Base-by-base conservation (phyloP, 2,329 filamentous ascomycete species). In the Volutella citrinella region DNA sequence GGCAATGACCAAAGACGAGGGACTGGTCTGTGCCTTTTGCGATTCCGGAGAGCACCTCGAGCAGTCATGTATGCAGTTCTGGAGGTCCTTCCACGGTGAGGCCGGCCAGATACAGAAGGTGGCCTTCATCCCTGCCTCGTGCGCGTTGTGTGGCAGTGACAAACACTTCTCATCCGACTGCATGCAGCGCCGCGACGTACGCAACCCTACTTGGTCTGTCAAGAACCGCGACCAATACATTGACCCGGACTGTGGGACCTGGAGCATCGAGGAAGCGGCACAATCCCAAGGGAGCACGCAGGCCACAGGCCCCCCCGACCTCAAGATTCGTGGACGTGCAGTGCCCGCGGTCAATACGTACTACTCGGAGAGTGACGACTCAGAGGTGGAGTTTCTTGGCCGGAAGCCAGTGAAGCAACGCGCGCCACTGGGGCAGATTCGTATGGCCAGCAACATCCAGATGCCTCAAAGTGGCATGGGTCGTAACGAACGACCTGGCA, bases 21-120 rank as follows among this genome's bases (percentile, higher is more conserved):
- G 69, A 15, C 61, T 72, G 28, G 69, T 71, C 4, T 88, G 84
- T 54, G 74, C 76, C 10, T 64, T 79, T 20, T 88, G 84, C 56
- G 63, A 63, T 23, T 69, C 69, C 7, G 44, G 51, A 4, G 64
- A 70, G 8, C 84, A 88, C 48, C 46, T 70, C 8, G 83, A 87
- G 51, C 54, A 64, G 10, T 60, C 71, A 4, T 87, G 84, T 54
- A 69, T 74, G 33, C 63, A 69, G 29, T 61, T 82, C 16, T 87
- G 80, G 80, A 67, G 72, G 37, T 77, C 69, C 13, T 82, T 73
- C 52, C 55, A 61, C 10, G 66, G 65, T 3, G 56, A 61, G 11
- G 48, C 59, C 9, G 51, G 59, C 12, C 57, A 57, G 11, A 59
- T 68, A 30, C 65, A 62, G 37, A 76, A 67, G 40, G 75, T 81